Evolutionary conservation across 495 filamentous ascomycete genomes (phyloP), one percentile per base, ranked within the genome.

Genomic region (Hypoxylon cercidicola): DNA sequence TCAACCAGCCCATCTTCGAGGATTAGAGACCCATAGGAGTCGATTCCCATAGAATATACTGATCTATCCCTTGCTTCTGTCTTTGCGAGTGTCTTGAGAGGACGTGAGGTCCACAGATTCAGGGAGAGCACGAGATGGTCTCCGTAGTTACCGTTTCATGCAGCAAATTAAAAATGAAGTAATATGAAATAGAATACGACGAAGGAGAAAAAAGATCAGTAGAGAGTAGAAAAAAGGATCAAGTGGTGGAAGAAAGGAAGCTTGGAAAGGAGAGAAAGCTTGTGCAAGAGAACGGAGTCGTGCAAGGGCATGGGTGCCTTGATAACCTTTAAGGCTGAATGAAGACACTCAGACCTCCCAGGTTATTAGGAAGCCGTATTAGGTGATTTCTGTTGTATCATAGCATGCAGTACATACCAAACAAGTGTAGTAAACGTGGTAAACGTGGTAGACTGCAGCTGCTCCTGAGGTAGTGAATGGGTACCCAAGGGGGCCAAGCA

Each of bases 1-100:
- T 77, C 40, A 80, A 66, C 59, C 80, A 66, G 60, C 79, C 78
- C 79, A 82, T 82, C 19, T 32, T 53, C 74, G 71, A 55, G 44
- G 8, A 44, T 44, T 25, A 34, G 43, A 56, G 46, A 46, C 37
- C 47, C 53, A 64, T 50, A 54, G 40, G 41, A 6, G 30, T 21
- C 21, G 35, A 30, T 45, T 35, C 16, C 16, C 46, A 37, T 66
- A 60, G 18, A 58, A 47, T 34, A 19, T 13, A 44, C 45, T 25
- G 55, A 53, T 43, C 56, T 55, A 53, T 60, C 51, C 54, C 57
- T 62, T 69, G 50, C 54, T 56, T 52, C 19, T 30, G 60, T 63
- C 32, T 55, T 16, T 30, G 25, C 32, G 15, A 13, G 54, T 68
- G 40, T 60, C 41, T 52, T 59, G 30, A 9, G 48, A 53, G 40